Evolutionary conservation across 495 filamentous ascomycete species (phyloP), one percentile per base, ranked within the genome.

Genomic region (Penicillium macrosclerotiorum): DNA sequence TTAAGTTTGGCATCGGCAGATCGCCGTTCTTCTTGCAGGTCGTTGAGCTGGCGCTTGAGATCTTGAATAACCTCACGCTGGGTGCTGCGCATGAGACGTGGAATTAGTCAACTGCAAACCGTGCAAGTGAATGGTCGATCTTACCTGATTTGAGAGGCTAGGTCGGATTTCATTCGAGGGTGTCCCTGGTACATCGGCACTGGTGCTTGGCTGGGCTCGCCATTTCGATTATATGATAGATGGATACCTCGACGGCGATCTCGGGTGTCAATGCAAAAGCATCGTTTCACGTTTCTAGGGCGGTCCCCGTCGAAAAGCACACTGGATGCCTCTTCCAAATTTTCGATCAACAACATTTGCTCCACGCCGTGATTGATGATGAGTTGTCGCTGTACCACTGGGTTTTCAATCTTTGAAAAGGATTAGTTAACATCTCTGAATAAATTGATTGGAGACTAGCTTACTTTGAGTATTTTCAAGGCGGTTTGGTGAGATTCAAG

Each of bases 311-410:
- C 74, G 53, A 84, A 85, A 75, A 96, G 87, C 23, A 85, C 76
- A 2, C 77, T 63, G 16, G 84, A 69, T 1, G 85, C 94, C 41
- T 86, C 74, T 8, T 71, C 57, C 13, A 86, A 70, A 31, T 81
- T 66, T 32, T 82, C 76, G 34, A 96, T 82, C 2, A 99, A 64
- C 8, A 95, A 75, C 8, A 83, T 82, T 57, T 97, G 91, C 45
- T 99, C 93, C 34, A 95, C 86, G 6, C 71, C 65, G 54, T 91
- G 75, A 41, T 81, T 83, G 60, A 99, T 89, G 60, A 99, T 85
- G 23, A 97, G 67, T 38, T 90, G 84, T 47, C 86, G 83, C 25
- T 81, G 82, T 17, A 94, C 88, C 32, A 84, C 64, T 11, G 84
- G 78, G 60, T 92, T 82, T 51, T 93, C 85, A 52, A 98, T 83